Conservation (phyloP, 495 filamentous ascomycete genomes). For the Hyaloscypha variabilis region DNA sequence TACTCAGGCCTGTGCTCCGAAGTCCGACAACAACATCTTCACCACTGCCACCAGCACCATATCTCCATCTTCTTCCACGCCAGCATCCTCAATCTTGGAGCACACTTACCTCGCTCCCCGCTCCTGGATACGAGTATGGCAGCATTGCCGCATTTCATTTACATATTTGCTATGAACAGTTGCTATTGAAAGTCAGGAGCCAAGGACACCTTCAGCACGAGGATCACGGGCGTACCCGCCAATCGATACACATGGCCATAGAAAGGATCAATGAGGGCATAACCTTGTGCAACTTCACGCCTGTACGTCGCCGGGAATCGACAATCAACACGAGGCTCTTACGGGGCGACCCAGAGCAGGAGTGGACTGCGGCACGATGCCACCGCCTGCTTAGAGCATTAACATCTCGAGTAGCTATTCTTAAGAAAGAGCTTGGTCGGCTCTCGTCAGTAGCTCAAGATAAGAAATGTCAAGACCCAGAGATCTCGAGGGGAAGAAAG, state of each 20-base stretch:
- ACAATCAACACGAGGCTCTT: conserved; percentile 20
- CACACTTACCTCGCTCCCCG: background rate
- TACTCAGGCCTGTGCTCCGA: background rate
- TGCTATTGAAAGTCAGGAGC: background rate
- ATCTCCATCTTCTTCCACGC: background rate
- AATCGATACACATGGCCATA: conserved; percentile 17
- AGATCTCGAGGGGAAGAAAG: background rate
- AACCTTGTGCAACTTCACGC: conserved; percentile 20
- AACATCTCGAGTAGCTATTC: conserved; percentile 50
- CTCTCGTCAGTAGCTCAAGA: conserved; percentile 6
- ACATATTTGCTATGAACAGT: conserved; percentile 2
- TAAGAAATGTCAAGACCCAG: background rate
- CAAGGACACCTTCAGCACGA: background rate
- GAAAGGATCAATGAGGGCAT: background rate
- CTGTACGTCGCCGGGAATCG: conserved; percentile 21
- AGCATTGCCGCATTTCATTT: background rate
- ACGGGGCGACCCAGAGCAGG: conserved; percentile 28
- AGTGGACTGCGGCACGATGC: conserved; percentile 60
- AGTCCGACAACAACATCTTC: background rate
- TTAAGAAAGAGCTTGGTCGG: conserved; percentile 42
- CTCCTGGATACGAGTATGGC: background rate
- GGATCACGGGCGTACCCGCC: background rate
- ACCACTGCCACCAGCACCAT: background rate
- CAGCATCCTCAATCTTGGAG: background rate
- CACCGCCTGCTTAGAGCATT: conserved; percentile 58